Base-by-base conservation (phyloP, 805 yeast species). In the Zygosaccharomyces bisporus region DNA sequence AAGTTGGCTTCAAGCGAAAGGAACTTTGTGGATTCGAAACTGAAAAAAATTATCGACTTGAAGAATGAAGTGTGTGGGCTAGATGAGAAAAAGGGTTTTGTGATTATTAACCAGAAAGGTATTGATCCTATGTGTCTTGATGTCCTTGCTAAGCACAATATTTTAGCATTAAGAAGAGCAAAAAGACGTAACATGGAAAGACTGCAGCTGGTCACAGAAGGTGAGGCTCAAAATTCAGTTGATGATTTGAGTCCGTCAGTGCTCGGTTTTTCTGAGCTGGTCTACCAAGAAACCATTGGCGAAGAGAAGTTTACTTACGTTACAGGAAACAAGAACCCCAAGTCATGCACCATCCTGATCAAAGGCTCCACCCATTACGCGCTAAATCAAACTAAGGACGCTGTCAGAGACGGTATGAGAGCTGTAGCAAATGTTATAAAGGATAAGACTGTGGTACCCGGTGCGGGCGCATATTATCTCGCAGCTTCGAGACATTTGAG, bases 151-250 rank as follows among this genome's bases (percentile, higher is more conserved):
- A 88, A 87, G 63, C 84, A 93, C 68, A 86, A 85, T 56, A 93
- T 93, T 54, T 74, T 93, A 56, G 99, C 99, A 1, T 75, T 93
- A 58, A 83, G 99, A 74, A 81, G 99, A 63, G 99, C 99, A 34
- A 93, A 93, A 74, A 82, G 99, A 74, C 84, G 99, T 72, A 93
- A 93, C 69, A 91, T 93, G 99, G 99, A 93, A 72, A 82, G 99
- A 65, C 75, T 93, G 63, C 99, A 93, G 70, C 76, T 93, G 49
- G 88, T 89, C 42, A 86, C 95, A 51, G 99, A 97, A 23, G 99
- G 99, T 57, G 93, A 85, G 63, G 98, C 98, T 6, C 97, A 91
- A 70, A 93, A 93, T 69, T 84, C 96, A 10, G 97, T 90, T 36
- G 99, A 93, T 60, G 98, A 91, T 64, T 75, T 93, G 58, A 60